Base-by-base conservation (phyloP, 2,329 filamentous ascomycete genomes). In the Calonectria ilicicola region DNA sequence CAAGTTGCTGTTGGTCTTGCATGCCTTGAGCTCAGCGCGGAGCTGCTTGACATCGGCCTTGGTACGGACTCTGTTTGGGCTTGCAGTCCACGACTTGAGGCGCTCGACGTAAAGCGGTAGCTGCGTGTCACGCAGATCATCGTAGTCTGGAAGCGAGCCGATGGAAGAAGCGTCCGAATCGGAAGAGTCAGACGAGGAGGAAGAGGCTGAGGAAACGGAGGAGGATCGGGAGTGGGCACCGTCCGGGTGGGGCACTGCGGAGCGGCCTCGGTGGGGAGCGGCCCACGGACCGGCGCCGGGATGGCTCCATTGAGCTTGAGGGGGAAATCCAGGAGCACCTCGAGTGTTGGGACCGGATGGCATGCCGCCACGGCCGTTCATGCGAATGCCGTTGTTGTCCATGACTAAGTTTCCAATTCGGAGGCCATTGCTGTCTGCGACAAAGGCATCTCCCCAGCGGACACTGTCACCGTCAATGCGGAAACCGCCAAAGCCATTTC, bases 141-240 rank as follows among this genome's bases (percentile, higher is more conserved):
- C 87, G 76, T 87, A 88, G 66, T 88, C 85, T 0, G 89, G 88
- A 1, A 92, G 86, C 2, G 89, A 90, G 42, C 87, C 89, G 67
- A 91, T 81, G 2, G 87, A 88, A 0, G 83, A 85, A 12, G 27
- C 65, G 27, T 62, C 53, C 23, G 65, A 62, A 44, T 40, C 26
- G 4, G 75, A 81, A 1, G 83, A 85, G 23, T 79, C 81, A 9
- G 81, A 81, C 1, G 83, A 84, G 0, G 82, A 83, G 0, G 83
- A 85, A 0, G 84, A 85, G 0, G 76, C 75, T 0, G 83, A 83
- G 1, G 83, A 84, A 12, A 81, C 81, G 0, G 82, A 85, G 0
- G 81, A 83, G 0, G 84, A 85, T 4, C 75, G 80, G n/a, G 81
- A 82, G 14, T 70, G 75, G 44, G 47, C 40, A n/a, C 51, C 68